Percentiles rank a stretch among this genome's conserved stretches.
Evolutionary conservation across 805 yeast genomes (phyloP).

Genomic region (Suhomyces pyralidae): DNA sequence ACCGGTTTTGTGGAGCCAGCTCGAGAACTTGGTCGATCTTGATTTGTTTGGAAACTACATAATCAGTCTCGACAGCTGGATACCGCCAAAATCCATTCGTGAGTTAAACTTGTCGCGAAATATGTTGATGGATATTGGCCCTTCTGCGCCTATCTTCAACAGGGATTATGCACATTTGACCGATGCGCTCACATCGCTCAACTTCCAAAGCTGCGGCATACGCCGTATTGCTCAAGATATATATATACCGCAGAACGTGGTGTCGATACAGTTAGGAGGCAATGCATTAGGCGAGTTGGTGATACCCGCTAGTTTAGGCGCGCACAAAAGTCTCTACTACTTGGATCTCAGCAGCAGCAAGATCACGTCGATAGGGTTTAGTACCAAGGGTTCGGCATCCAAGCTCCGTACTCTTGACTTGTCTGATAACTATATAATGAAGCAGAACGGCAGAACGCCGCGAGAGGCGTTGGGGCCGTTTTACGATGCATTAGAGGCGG

Average conservation of each 20-base stretch:
- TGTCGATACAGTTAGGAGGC: constrained; percentile 5
- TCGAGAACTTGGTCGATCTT: constrained; percentile 20
- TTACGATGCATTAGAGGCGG: constrained; percentile 19
- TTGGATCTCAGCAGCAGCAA: constrained; percentile 13
- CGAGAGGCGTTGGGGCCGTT: constrained; percentile 17
- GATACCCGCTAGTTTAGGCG: constrained; percentile 8
- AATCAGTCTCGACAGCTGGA: constrained; percentile 13
- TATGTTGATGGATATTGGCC: constrained; percentile 9
- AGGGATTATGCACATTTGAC: not conserved
- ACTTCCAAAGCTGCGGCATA: constrained; percentile 8
- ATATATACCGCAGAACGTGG: constrained; percentile 7
- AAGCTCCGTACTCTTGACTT: constrained; percentile 18
- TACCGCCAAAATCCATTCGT: constrained; percentile 13
- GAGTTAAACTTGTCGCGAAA: constrained; percentile 23
- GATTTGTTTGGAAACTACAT: constrained; percentile 24
- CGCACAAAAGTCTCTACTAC: constrained; percentile 9
- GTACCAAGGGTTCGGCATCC: not conserved
- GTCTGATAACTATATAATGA: constrained; percentile 16
- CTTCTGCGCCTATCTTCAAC: constrained; percentile 5
- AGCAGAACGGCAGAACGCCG: constrained; percentile 6
- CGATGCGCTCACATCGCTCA: constrained; percentile 2
- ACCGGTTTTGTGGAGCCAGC: constrained; percentile 20
- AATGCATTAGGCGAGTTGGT: constrained; percentile 12
- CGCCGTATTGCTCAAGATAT: constrained; percentile 3
- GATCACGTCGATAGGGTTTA: constrained; percentile 1